Base-by-base conservation (phyloP, 805 yeast species). In the Wickerhamiella qilinensis region DNA sequence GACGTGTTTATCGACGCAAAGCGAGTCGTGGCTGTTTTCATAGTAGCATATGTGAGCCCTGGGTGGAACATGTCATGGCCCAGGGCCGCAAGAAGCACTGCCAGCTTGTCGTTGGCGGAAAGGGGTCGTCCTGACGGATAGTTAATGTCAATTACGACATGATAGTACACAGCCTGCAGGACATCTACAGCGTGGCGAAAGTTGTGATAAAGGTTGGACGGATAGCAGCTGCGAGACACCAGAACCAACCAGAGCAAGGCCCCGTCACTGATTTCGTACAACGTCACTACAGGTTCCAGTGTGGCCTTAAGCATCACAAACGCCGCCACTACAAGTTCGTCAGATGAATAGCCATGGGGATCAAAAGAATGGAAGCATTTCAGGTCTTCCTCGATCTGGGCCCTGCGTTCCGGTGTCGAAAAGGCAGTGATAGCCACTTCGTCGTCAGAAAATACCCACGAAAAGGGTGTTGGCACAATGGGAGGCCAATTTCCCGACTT, bases 1-100 rank as follows among this genome's bases (percentile, higher is more conserved):
- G 75, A 75, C 36, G 73, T 64, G 59, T 72, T 86, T 14, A 71
- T 50, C 39, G 58, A 54, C 2, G 88, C 71, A 19, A 84, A 65
- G 9, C 84, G 83, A 0, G 91, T 68, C 7, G 66, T 55, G 48
- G 72, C 55, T 42, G 69, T 63, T 19, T 64, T 60, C 55, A 88
- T 60, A 46, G 84, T 74, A 28, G 73, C 71, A 56, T 84, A 83
- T 12, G 93, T 84, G n/a, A 85, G 73, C 2, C 97, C 98, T 1
- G 97, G 97, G 57, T 91, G 98, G 18, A 95, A 94, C 24, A 82
- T 74, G 57, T 91, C 98, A 60, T 91, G 98, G 38, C 97, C 97
- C 32, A 86, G 60, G 1, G 94, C 91, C 0, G 94, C 81, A 11
- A 86, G 62, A 25, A 82, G 66, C 20, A 84, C 58, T 1, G 79